Base-by-base conservation (phyloP, 208 protist genomes). In the Strigomonas oncopelti region DNA sequence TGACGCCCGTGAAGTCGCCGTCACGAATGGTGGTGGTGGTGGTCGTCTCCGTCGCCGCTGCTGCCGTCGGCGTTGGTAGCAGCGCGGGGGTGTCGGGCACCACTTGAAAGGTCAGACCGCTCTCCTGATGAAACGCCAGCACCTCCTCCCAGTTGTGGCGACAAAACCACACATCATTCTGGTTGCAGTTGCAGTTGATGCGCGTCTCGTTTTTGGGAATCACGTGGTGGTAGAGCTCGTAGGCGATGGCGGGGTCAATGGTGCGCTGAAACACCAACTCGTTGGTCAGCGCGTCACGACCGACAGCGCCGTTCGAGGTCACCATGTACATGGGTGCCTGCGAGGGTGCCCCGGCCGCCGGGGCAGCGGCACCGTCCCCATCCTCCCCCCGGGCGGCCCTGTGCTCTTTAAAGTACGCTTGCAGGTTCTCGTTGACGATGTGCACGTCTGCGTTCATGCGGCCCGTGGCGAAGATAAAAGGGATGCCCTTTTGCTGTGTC, bases 81-180 rank as follows among this genome's bases (percentile, higher is more conserved):
- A n/a, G 38, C 42, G 53, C 53, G 7, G 61, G 67, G 11, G 74
- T 52, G 5, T 71, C 27, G 0, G 64, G 65, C 22, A 67, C 62
- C 28, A 68, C 72, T 18, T 27, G 28, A 29, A 69, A 88, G 55
- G 32, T 60, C 31, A 86, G 61, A 0, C 78, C 74, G 46, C 76
- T 87, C 46, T 78, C 63, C 60, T 72, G 55, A 66, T 80, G 75
- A n/a, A 55, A 62, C 24, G 5, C 24, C 34, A 84, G 56, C 80
- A 85, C 78, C 59, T 67, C 48, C 20, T 78, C 77, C 73, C 72
- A 77, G 54, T 81, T 67, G 42, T 73, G 36, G 58, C 83, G 75
- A 45, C 80, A 83, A 25, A 85, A 64, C 85, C 85, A 91, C 63
- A 80, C 76, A 9, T 88, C 80, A 29, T 81, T 42, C 55, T 84